These are phyloP conservation scores for Cladosporium colombiae DNA, from an alignment of 2,329 filamentous ascomycete species.

Conservation along the genomic window DNA sequence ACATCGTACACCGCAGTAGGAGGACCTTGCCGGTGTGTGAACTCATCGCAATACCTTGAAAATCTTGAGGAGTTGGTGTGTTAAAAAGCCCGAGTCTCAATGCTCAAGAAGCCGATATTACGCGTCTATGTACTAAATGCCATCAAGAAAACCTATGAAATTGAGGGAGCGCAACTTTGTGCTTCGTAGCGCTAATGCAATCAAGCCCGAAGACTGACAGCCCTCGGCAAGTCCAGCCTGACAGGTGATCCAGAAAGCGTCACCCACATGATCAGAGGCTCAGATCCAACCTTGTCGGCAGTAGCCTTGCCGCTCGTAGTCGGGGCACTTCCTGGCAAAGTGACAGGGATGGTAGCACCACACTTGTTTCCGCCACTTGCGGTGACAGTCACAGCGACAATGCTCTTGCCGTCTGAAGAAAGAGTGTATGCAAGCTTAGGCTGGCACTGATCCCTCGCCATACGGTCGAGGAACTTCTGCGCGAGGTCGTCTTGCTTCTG, in stretches of 20 bases:
- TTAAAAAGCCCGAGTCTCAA: no score
- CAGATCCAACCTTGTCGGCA: conserved; percentile 53
- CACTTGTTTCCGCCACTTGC: conserved; percentile 54
- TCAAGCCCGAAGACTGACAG: background rate
- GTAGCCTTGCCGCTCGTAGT: conserved; percentile 32
- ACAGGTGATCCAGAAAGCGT: conserved; percentile 40
- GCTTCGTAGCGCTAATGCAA: background rate
- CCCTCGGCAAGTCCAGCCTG: conserved; percentile 35
- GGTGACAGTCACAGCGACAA: conserved; percentile 52
- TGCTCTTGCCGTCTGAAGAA: conserved; percentile 44
- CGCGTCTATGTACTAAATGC: background rate
- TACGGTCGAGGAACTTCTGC: conserved; percentile 53
- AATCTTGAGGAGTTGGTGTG: no score
- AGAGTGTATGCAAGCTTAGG: conserved; percentile 52
- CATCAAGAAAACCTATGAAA: background rate
- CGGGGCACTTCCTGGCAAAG: conserved; percentile 50
- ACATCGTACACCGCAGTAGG: no score
- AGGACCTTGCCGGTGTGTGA: no score
- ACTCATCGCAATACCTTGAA: no score
- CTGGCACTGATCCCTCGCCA: conserved; percentile 54
- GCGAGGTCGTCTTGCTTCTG: conserved; percentile 59
- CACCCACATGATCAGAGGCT: conserved; percentile 44
- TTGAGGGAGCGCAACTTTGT: background rate
- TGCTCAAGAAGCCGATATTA: no score
- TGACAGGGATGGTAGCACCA: conserved; percentile 55